A percentile compares a stretch with the other conserved stretches of the same genome.
Conservation (phyloP, 2,329 filamentous ascomycete genomes). For the Sclerotinia subarctica region DNA sequence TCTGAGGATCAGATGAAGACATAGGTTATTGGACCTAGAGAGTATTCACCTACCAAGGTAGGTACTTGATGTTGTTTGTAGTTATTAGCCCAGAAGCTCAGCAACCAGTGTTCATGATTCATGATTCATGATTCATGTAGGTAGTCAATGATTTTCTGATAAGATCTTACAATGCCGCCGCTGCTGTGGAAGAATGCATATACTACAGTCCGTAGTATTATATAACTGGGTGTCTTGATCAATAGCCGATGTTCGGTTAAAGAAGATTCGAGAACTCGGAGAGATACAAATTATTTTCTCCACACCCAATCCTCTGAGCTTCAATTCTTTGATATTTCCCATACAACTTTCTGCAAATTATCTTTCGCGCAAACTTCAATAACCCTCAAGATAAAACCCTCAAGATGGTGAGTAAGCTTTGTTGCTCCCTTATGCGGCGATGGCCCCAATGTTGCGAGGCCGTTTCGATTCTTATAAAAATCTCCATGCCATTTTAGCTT, state of each 20-base stretch:
- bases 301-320: conserved; percentile 11
- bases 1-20: too few species aligned
- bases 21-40: not conserved
- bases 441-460: not conserved
- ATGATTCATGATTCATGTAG: not conserved
- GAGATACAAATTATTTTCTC: conserved; percentile 23
- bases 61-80: too few species aligned
- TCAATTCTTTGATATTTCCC: conserved; percentile 11
- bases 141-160: too few species aligned
- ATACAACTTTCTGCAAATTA: conserved; percentile 2
- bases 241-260: conserved; percentile 21
- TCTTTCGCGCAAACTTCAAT: not conserved
- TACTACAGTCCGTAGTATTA: not conserved
- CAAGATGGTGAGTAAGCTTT: conserved; percentile 18
- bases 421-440: not conserved
- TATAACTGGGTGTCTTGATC: conserved; percentile 20
- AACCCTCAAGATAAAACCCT: not conserved
- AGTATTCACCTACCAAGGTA: too few species aligned
- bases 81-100: too few species aligned
- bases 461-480: not conserved
- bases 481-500: not conserved
- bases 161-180: too few species aligned
- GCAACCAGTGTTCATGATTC: too few species aligned
- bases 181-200: not conserved
- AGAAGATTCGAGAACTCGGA: conserved; percentile 20